phyloP scores from a whole-genome alignment of 139 green algal species.

The Dunaliella sp. region DNA sequence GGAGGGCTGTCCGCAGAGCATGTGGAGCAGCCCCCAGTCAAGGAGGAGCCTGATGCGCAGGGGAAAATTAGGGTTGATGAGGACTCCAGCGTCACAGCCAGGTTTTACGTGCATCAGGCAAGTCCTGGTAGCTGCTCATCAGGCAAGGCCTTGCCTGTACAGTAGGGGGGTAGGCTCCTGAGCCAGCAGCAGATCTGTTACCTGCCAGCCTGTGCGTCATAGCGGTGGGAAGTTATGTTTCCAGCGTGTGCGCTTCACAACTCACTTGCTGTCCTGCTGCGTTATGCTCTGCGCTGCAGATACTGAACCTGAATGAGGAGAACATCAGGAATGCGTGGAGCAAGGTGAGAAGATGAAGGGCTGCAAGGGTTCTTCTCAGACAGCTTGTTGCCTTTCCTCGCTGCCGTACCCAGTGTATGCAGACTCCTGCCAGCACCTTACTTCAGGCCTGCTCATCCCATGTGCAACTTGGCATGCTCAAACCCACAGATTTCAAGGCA shows the following conservation, averaged over 20 bases:
- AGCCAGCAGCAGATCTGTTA: conserved; percentile 14
- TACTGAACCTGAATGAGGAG: conserved; percentile 73
- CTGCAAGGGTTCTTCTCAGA: no score
- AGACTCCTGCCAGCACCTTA: no score
- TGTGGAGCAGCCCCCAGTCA: not conserved
- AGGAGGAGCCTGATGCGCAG: not conserved
- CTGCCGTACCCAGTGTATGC: no score
- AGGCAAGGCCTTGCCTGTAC: not conserved
- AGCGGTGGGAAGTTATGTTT: no score
- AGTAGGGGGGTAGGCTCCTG: not conserved
- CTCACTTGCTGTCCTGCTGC: no score
- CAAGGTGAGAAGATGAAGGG: conserved; percentile 64
- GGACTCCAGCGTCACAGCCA: not conserved
- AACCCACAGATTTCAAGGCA: not conserved
- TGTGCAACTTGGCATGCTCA: no score
- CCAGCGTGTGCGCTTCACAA: no score
- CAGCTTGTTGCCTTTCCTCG: no score
- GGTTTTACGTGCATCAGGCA: conserved; percentile 9
- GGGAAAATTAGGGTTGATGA: not conserved
- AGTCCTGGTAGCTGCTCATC: not conserved
- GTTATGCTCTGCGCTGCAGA: conserved; percentile 74
- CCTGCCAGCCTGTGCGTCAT: not conserved
- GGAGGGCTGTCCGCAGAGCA: not conserved
- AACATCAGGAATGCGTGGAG: conserved; percentile 67
- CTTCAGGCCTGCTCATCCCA: no score